A percentile compares a stretch with the other conserved stretches of the same genome.
These are phyloP conservation scores for Infundibulicybe gibba DNA, from an alignment of 768 basidiomycete species.

Conservation along the genomic window DNA sequence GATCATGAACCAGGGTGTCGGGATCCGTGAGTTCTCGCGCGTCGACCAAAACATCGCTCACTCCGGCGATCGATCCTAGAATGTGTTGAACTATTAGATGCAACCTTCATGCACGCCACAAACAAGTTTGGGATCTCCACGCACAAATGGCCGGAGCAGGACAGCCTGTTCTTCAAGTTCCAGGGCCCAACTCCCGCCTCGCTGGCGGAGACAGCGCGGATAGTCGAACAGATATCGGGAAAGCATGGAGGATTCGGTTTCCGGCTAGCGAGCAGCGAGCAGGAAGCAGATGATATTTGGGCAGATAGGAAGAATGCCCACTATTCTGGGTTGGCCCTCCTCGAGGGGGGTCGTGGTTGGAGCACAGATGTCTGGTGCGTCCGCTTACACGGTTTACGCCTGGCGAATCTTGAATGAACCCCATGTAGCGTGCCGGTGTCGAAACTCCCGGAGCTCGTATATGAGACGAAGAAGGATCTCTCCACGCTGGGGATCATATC, in stretches of 20 bases:
- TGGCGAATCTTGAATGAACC: background rate
- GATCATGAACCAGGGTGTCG: constrained; percentile 67
- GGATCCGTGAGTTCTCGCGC: constrained; percentile 56
- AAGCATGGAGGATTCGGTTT: constrained; percentile 70
- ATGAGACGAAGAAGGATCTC: constrained; percentile 72
- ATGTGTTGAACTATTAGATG: constrained; percentile 83
- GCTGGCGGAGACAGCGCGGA: constrained; percentile 56
- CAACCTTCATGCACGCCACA: constrained; percentile 59
- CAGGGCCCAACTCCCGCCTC: constrained; percentile 63
- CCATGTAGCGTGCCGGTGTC: constrained; percentile 54
- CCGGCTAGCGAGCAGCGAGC: constrained; percentile 54
- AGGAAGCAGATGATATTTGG: constrained; percentile 76
- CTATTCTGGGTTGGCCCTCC: constrained; percentile 50
- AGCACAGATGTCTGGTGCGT: constrained; percentile 73
- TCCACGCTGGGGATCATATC: constrained; percentile 43
- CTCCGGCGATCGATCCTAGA: too few relatives aligned
- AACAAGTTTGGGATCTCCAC: constrained; percentile 52
- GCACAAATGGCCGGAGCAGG: constrained; percentile 56
- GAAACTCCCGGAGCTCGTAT: constrained; percentile 57
- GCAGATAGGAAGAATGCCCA: constrained; percentile 65
- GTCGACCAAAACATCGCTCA: too few relatives aligned
- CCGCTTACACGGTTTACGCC: background rate
- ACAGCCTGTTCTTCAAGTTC: constrained; percentile 86
- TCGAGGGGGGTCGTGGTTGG: constrained; percentile 58
- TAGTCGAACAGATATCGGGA: constrained; percentile 54